Conservation (phyloP, 2,329 filamentous ascomycete species). For the Cladosporium sp. region DNA sequence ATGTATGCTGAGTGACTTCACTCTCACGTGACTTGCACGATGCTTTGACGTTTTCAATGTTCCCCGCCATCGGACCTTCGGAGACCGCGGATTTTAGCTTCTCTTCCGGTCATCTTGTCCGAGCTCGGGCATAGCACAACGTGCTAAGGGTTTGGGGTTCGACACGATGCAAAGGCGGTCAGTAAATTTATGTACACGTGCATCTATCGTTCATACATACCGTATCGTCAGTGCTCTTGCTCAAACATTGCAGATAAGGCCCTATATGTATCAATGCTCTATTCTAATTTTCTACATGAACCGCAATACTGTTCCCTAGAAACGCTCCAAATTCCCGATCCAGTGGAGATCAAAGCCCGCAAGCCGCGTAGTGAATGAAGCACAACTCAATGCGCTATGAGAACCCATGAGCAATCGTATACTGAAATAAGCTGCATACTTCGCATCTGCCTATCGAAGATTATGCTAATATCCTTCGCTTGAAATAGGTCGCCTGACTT, state of each 20-base stretch:
- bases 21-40: slow-evolving; percentile 6
- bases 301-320: background rate
- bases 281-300: background rate
- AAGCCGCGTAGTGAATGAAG: too few relatives aligned
- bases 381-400: too few relatives aligned
- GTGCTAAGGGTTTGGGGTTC: background rate
- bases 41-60: background rate
- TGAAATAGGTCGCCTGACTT: background rate
- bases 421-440: too few relatives aligned
- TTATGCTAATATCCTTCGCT: background rate
- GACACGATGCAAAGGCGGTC: background rate
- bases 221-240: background rate
- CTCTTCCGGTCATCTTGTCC: background rate
- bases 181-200: background rate
- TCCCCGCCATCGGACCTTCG: background rate
- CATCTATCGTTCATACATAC: background rate
- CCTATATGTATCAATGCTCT: background rate
- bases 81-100: background rate
- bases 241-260: background rate
- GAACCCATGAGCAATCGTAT: background rate
- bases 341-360: too few relatives aligned
- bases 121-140: background rate
- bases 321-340: too few relatives aligned
- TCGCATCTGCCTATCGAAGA: background rate
- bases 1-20: slow-evolving; percentile 7